Evolutionary conservation across 495 filamentous ascomycete genomes (phyloP).

Genomic region (Chaetomidium leptoderma): DNA sequence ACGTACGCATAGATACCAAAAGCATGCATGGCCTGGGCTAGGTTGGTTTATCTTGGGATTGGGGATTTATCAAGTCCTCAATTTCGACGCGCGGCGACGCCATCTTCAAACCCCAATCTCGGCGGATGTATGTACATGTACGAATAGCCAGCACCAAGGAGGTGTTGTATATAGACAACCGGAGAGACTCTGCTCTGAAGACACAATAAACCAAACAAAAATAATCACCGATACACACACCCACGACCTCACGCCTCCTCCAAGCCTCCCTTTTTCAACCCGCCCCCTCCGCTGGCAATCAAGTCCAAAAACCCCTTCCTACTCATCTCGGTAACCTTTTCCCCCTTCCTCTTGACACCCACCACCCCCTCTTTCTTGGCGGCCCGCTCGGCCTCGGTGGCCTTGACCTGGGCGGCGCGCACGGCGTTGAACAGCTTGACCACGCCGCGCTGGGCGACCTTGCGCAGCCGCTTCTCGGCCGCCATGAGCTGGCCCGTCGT

Average conservation of each 20-base stretch:
- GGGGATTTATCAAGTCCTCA: neutral
- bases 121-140: constrained; percentile 15
- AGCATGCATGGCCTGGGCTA: constrained; percentile 12
- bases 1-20: constrained; percentile 26
- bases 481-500: constrained; percentile 59
- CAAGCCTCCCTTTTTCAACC: constrained; percentile 46
- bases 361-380: constrained; percentile 68
- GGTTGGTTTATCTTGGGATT: neutral
- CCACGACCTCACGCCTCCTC: constrained; percentile 44
- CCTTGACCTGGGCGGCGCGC: constrained; percentile 81
- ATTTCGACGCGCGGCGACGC: neutral
- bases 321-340: constrained; percentile 88
- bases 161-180: constrained; percentile 9
- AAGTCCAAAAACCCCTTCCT: constrained; percentile 93
- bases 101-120: neutral
- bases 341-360: constrained; percentile 67
- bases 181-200: constrained; percentile 18
- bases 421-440: constrained; percentile 96
- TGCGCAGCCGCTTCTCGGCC: constrained; percentile 73
- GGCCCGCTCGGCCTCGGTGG: constrained; percentile 65
- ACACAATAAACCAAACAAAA: neutral
- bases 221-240: neutral
- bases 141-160: constrained; percentile 4
- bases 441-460: constrained; percentile 86
- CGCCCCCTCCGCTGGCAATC: constrained; percentile 63